Evolutionary conservation across 2,329 filamentous ascomycete genomes (phyloP), one percentile per base, ranked within the genome.

Genomic region (Plenodomus lindquistii): DNA sequence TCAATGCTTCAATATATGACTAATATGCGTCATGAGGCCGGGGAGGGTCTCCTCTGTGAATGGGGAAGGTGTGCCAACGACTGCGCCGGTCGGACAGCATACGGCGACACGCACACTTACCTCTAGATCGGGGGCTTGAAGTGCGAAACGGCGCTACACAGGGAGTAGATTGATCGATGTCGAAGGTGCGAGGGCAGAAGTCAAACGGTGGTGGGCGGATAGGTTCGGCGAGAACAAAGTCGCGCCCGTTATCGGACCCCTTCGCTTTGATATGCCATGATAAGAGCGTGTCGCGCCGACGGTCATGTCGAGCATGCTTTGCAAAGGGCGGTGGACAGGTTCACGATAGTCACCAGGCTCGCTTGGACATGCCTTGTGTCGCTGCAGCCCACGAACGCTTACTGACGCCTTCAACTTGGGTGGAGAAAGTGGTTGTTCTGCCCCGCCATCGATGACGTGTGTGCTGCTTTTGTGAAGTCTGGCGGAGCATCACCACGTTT

Each of bases 171-270:
- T 34, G 13, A 22, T 38, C 41, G 41, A 40, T 9, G 15, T 46
- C 15, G 34, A 40, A 31, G 43, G 44, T 44, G 50, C 42, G 40
- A 41, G n/a, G 34, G 37, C 46, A 21, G 40, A 40, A 19, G 22
- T 34, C 29, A 29, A 15, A 27, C 44, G 50, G 29, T n/a, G 44
- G 38, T 40, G 37, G 22, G 56, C 56, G 57, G 64, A 51, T 41
- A 54, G 55, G 41, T 34, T 45, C 52, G 52, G 52, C 20, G 41
- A 42, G 35, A 21, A 13, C 27, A 51, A 50, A 45, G 48, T 57
- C 27, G 27, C 27, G 27, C 54, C 65, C 64, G 66, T 66, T 59
- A 54, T 71, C 67, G 67, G 67, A 31, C 62, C 57, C 40, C n/a
- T 42, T 48, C 35, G 50, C 49, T 53, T 50, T 55, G 65, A 65